Evolutionary conservation across 106 monocot species (phyloP).

Genomic region (Platanthera zijinensis): DNA sequence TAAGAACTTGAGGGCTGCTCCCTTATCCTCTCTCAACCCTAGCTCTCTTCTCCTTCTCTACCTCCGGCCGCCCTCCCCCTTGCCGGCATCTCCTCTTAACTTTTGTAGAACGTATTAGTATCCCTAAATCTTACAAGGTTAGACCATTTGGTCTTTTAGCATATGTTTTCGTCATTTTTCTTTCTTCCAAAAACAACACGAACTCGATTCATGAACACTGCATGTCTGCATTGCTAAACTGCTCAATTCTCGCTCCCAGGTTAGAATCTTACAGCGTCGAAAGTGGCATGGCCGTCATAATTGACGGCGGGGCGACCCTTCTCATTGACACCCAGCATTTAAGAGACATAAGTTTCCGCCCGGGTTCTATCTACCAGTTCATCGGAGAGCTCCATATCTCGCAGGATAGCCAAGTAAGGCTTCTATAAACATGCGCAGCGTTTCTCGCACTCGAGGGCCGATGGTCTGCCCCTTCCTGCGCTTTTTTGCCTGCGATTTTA

Average conservation of each 20-base stretch:
- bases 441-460: not conserved
- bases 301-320: constrained; percentile 35
- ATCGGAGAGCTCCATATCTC: constrained; percentile 74
- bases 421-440: not conserved
- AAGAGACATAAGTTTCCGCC: constrained; percentile 36
- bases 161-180: not conserved
- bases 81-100: no score
- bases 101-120: no score
- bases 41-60: no score
- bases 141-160: no score
- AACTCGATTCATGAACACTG: not conserved
- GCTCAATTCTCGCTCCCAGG: constrained; percentile 17
- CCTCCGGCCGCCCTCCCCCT: no score
- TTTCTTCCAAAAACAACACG: not conserved
- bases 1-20: no score
- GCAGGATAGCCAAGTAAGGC: constrained; percentile 41
- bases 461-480: not conserved
- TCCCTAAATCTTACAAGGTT: no score
- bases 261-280: constrained; percentile 51
- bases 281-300: constrained; percentile 54
- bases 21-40: no score
- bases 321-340: constrained; percentile 60
- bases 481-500: no score
- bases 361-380: constrained; percentile 75
- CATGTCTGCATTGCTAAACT: not conserved